Conservation (phyloP, 768 basidiomycete genomes). For the Mycena capillaripes region DNA sequence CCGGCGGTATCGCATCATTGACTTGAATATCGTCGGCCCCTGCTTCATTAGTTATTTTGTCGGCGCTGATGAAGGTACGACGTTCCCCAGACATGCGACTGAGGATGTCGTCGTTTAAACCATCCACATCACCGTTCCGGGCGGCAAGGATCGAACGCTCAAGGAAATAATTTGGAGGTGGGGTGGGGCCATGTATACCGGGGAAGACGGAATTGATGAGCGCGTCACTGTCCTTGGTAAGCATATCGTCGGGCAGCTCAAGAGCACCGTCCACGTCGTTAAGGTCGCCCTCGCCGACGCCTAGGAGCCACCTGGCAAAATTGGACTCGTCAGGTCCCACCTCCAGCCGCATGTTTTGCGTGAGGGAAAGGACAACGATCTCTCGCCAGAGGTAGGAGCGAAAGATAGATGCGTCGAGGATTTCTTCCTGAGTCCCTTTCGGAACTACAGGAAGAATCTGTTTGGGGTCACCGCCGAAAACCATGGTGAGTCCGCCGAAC, state of each 20-base stretch:
- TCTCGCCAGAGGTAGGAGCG: not conserved
- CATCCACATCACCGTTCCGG: not conserved
- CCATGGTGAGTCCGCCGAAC: not conserved
- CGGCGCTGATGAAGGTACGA: not conserved
- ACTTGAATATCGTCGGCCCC: not conserved
- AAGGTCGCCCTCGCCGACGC: not conserved
- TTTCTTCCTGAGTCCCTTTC: conserved; percentile 46
- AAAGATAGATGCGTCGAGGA: conserved; percentile 42
- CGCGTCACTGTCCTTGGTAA: not conserved
- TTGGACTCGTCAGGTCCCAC: not conserved
- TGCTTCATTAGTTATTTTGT: not conserved
- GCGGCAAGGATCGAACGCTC: not conserved
- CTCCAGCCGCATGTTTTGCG: not conserved
- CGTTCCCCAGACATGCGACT: not conserved
- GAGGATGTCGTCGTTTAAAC: not conserved
- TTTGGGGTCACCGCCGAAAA: conserved; percentile 53
- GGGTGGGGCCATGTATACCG: not conserved
- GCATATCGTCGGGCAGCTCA: not conserved
- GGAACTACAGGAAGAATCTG: conserved; percentile 54
- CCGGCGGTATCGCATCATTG: not conserved
- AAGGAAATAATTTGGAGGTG: not conserved
- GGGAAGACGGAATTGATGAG: not conserved
- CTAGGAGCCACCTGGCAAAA: not conserved
- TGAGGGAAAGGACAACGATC: not conserved
- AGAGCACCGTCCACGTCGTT: not conserved